phyloP scores from a whole-genome alignment of 768 basidiomycete species.

The Boletus coccyginus region DNA sequence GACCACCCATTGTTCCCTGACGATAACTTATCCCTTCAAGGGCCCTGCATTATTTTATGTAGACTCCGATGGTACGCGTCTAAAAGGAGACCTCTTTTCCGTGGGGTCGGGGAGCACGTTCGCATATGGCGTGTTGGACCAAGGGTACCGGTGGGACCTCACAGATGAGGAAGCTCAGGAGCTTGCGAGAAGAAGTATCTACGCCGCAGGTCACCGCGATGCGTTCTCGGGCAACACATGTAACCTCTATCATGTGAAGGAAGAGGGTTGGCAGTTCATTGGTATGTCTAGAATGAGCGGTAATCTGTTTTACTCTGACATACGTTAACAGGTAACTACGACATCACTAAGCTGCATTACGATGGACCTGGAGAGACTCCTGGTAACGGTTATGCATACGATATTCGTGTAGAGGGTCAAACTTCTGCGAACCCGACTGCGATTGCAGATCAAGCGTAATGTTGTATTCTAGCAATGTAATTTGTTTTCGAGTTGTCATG shows the following conservation, averaged over 20 bases:
- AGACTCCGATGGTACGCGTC: slow-evolving; percentile 92
- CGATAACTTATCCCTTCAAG: slow-evolving; percentile 36
- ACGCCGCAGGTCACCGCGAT: slow-evolving; percentile 95
- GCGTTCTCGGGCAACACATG: slow-evolving; percentile 95
- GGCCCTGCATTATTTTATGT: slow-evolving; percentile 97
- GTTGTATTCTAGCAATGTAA: slow-evolving; percentile 24
- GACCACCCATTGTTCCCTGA: not conserved
- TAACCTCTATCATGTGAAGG: slow-evolving; percentile 94
- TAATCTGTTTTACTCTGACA: slow-evolving; percentile 8
- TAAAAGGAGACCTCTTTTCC: slow-evolving; percentile 97
- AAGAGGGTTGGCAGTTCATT: slow-evolving; percentile 95
- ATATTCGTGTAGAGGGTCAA: slow-evolving; percentile 59
- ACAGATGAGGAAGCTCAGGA: slow-evolving; percentile 93
- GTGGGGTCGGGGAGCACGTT: slow-evolving; percentile 98
- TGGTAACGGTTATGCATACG: slow-evolving; percentile 81
- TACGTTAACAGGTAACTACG: slow-evolving; percentile 74
- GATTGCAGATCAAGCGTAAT: slow-evolving; percentile 29
- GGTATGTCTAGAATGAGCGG: slow-evolving; percentile 47
- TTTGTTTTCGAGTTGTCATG: slow-evolving; percentile 4
- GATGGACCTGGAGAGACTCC: slow-evolving; percentile 74
- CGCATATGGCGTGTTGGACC: slow-evolving; percentile 98
- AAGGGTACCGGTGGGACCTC: slow-evolving; percentile 92
- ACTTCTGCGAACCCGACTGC: slow-evolving; percentile 51
- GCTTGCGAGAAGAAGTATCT: slow-evolving; percentile 89
- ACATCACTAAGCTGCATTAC: slow-evolving; percentile 87